A percentile compares a stretch with the other conserved stretches of the same genome.
Evolutionary conservation across 2,329 filamentous ascomycete species (phyloP).

Genomic region (Fusarium odoratissimum): DNA sequence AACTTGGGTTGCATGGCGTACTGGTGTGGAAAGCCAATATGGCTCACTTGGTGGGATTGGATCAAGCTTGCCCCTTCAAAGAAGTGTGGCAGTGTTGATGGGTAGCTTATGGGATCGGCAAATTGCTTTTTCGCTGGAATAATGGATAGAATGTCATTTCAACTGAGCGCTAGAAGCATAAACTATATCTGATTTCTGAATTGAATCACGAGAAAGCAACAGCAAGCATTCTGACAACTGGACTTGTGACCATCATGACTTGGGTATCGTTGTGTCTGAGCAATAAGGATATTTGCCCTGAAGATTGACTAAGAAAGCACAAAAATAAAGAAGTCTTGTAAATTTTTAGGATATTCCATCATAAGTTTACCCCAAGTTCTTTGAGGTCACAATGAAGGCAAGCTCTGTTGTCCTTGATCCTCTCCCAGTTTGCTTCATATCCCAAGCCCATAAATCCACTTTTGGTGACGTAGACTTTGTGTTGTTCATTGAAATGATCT

Average conservation of each 20-base stretch:
- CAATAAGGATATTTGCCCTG: background rate
- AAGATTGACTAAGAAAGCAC: too few relatives aligned
- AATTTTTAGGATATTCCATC: too few relatives aligned
- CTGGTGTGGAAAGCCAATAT: conserved; percentile 29
- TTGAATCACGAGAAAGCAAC: background rate
- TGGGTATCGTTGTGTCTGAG: background rate
- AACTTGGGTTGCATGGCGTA: conserved; percentile 34
- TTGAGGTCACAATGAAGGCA: background rate
- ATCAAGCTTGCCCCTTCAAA: conserved; percentile 4
- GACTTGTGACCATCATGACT: background rate
- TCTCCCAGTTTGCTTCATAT: background rate
- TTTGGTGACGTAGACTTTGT: background rate
- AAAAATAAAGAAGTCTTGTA: background rate
- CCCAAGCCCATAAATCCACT: rapidly evolving
- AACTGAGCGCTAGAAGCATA: background rate
- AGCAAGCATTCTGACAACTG: background rate
- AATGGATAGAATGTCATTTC: conserved; percentile 28
- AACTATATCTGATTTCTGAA: background rate
- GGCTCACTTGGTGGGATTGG: conserved; percentile 12
- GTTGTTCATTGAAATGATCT: background rate
- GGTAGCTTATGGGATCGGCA: conserved; percentile 2
- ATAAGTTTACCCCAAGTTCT: too few relatives aligned
- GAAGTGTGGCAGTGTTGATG: conserved; percentile 15
- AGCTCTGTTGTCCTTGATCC: background rate
- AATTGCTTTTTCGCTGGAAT: conserved; percentile 14